Base-by-base conservation (phyloP, 176 grass and related monocot species). In the Oryza australiensis region DNA sequence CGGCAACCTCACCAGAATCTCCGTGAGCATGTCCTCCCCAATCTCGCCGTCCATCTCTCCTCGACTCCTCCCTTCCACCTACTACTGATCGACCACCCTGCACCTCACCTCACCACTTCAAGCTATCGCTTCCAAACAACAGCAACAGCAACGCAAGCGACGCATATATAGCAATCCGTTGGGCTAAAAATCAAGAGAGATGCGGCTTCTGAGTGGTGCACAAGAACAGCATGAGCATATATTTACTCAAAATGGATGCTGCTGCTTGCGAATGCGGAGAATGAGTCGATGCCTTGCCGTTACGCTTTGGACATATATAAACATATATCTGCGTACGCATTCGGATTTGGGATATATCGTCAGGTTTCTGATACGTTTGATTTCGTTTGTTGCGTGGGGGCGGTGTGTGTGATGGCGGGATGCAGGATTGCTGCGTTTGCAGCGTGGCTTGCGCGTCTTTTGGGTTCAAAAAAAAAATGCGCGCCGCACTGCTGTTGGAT, bases 1-100 rank as follows among this genome's bases (percentile, higher is more conserved):
- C 22, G 94, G 94, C 26, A 97, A 70, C 84, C 80, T 81, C 9
- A 60, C 77, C 3, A 97, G 86, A 80, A 97, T 94, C 86, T 97
- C 90, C 8, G 45, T 60, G 5, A 94, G 49, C 83, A 92, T 27
- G 87, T 94, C 89, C 48, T 92, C 92, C 37, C 87, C 71, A 57
- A 90, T 76, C 62, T 62, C 48, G 7, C 30, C 81, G 5, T n/a
- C 65, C 88, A 86, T 89, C 42, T 89, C 42, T 32, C 43, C 13
- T 53, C 16, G 1, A 1, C 15, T 51, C 48, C 18, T 20, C 49
- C 18, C 24, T 46, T 30, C 15, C 3, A 22, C 15, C 53, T 70
- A 34, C 41, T 41, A 48, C 49, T 53, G 49, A 53, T 20, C 35
- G 62, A 48, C 18, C 72, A 55, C 28, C 11, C 3, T 0, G 22